Evolutionary conservation across 148 eudicot genomes (phyloP).

Genomic region (Rhododendron ovatum): DNA sequence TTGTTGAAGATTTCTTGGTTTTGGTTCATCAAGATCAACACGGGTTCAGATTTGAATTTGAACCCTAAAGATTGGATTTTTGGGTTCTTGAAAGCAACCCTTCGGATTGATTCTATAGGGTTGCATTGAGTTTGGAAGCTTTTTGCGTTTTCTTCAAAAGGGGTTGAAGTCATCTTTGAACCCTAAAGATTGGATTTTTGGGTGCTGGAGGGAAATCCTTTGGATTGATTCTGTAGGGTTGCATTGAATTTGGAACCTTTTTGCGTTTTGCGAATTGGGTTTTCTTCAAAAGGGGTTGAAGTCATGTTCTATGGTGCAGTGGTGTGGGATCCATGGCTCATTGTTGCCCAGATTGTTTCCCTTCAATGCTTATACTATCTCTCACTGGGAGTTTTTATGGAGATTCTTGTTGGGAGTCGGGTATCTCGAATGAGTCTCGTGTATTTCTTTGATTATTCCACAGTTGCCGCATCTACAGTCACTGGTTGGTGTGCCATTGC

Average conservation of each 20-base stretch:
- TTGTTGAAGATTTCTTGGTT: not conserved
- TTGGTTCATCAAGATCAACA: not conserved
- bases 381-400: conserved; percentile 56
- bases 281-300: conserved; percentile 2
- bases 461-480: conserved; percentile 58
- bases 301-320: conserved; percentile 97
- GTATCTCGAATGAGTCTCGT: conserved; percentile 75
- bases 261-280: not conserved
- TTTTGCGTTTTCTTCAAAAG: not conserved
- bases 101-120: not conserved
- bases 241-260: not conserved
- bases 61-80: not conserved
- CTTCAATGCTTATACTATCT: conserved; percentile 82
- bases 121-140: not conserved
- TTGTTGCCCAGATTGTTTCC: conserved; percentile 92
- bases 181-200: not conserved
- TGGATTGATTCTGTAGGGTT: not conserved
- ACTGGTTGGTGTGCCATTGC: conserved; percentile 93
- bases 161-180: not conserved
- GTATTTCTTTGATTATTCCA: conserved; percentile 88
- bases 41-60: not conserved
- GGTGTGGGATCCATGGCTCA: conserved; percentile 98
- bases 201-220: not conserved
- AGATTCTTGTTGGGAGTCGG: conserved; percentile 74
- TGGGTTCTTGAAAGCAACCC: not conserved